Evolutionary conservation across 2,329 filamentous ascomycete species (phyloP).

Genomic region (Fusarium tanahbumbuense): DNA sequence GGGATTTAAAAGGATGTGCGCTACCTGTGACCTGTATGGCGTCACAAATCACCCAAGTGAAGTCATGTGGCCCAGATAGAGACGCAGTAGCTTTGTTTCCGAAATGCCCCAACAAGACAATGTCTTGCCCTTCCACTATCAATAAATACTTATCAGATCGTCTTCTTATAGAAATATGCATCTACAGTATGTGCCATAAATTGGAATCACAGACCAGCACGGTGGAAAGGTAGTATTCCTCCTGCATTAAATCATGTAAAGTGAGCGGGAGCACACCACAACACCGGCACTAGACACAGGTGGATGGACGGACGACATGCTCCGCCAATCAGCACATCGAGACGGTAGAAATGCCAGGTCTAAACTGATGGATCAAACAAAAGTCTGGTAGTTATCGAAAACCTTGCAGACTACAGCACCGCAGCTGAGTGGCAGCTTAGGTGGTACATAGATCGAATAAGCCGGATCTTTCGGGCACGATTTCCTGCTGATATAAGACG

Average conservation of each 20-base stretch:
- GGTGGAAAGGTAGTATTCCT: constrained; percentile 19
- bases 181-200: background rate
- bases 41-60: constrained; percentile 46
- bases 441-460: background rate
- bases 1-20: constrained; percentile 22
- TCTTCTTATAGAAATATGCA: background rate
- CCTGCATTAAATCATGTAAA: constrained; percentile 14
- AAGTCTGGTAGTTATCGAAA: constrained; percentile 2
- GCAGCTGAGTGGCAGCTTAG: background rate
- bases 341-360: background rate
- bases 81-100: constrained; percentile 20
- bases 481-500: background rate
- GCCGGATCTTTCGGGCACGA: background rate
- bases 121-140: background rate
- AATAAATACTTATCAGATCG: constrained; percentile 4
- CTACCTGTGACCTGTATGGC: constrained; percentile 45
- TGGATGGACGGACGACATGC: constrained; percentile 5
- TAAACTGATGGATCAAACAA: background rate
- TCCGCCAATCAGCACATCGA: constrained; percentile 17
- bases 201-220: background rate
- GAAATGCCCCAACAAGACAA: constrained; percentile 37
- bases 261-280: constrained; percentile 12
- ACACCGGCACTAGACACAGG: background rate
- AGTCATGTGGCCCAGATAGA: constrained; percentile 42
- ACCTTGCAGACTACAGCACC: background rate